Conservation (phyloP, 106 monocot species). For the Narthecium ossifragum region DNA sequence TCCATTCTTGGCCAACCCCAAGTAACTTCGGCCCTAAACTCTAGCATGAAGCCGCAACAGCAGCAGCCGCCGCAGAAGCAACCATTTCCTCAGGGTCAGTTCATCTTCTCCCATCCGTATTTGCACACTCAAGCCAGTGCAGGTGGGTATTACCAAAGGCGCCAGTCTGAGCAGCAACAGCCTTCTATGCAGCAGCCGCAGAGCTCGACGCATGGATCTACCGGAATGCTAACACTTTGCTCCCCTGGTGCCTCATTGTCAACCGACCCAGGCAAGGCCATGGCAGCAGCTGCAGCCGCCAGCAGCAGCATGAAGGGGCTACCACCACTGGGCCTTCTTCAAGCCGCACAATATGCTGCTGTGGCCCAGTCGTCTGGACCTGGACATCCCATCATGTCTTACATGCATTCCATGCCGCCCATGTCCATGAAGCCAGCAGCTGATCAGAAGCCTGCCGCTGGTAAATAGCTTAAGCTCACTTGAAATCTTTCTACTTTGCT, state of each 20-base stretch:
- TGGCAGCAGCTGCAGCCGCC: conserved; percentile 1
- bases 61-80: conserved; percentile 22
- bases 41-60: conserved; percentile 9
- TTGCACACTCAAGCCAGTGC: conserved; percentile 17
- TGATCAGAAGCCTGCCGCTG: conserved; percentile 48
- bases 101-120: conserved; percentile 42
- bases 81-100: conserved; percentile 27
- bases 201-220: conserved; percentile 1
- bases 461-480: too few species aligned
- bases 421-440: conserved; percentile 33
- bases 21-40: conserved; percentile 6
- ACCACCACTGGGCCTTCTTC: conserved; percentile 11
- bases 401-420: conserved; percentile 35
- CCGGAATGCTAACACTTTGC: conserved; percentile 16
- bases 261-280: conserved; percentile 16
- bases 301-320: conserved; percentile 13
- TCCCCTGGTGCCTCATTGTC: conserved; percentile 5
- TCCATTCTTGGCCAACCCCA: conserved; percentile 51
- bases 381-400: conserved; percentile 23
- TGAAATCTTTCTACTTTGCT: background rate
- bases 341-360: background rate
- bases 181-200: conserved; percentile 22
- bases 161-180: conserved; percentile 12
- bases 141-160: conserved; percentile 15
- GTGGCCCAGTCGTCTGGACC: conserved; percentile 10